Evolutionary conservation across 768 basidiomycete species (phyloP).

Genomic region (Arthromyces matolae): DNA sequence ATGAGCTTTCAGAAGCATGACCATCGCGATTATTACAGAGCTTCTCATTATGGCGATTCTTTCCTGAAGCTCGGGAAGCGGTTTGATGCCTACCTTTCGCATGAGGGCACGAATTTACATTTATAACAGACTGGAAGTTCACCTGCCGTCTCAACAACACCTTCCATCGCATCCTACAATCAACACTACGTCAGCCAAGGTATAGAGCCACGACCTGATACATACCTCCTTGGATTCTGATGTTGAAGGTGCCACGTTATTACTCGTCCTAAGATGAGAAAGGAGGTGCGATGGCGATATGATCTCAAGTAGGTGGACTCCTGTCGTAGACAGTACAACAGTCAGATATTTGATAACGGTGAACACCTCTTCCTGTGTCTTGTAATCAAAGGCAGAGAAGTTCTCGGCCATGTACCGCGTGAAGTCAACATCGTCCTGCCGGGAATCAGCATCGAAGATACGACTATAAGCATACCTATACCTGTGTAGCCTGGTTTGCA

Average conservation of each 20-base stretch:
- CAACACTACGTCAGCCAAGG: background rate
- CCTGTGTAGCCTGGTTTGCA: conserved; percentile 54
- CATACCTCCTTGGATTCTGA: conserved; percentile 10
- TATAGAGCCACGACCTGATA: conserved; percentile 11
- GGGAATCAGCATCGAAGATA: too few species aligned
- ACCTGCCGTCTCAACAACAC: conserved; percentile 11
- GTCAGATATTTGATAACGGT: conserved; percentile 81
- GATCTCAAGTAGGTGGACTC: conserved; percentile 75
- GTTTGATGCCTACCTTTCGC: conserved; percentile 3
- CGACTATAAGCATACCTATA: too few species aligned
- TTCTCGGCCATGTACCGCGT: conserved; percentile 94
- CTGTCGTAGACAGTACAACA: conserved; percentile 69
- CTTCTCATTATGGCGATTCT: conserved; percentile 47
- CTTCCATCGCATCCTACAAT: conserved; percentile 19
- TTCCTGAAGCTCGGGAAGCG: conserved; percentile 13
- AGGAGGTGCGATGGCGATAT: conserved; percentile 70
- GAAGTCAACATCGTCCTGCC: conserved; percentile 82
- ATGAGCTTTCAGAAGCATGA: conserved; percentile 84
- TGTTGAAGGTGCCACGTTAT: conserved; percentile 10
- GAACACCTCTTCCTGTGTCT: conserved; percentile 89
- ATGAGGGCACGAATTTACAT: too few species aligned
- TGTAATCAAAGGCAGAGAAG: conserved; percentile 89
- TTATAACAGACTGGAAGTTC: too few species aligned
- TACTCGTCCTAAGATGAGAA: conserved; percentile 47
- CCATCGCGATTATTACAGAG: conserved; percentile 77